These are phyloP conservation scores for Diaporthe citriasiana DNA, from an alignment of 2,329 filamentous ascomycete genomes.

Conservation along the genomic window DNA sequence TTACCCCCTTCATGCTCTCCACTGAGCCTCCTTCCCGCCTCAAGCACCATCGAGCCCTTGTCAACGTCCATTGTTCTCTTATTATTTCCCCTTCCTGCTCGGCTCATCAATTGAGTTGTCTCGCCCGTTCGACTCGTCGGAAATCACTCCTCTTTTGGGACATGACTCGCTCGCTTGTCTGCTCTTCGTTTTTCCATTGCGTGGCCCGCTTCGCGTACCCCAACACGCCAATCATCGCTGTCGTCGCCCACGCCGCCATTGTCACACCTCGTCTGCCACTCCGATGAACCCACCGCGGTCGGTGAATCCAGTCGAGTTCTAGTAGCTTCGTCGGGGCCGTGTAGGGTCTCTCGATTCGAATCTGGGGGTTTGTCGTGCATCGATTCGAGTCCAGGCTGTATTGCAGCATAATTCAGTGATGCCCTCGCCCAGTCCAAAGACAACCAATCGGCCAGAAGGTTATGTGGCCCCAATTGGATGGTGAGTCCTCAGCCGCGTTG, in stretches of 20 bases:
- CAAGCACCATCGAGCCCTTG: slow-evolving; percentile 15
- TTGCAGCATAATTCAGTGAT: slow-evolving; percentile 15
- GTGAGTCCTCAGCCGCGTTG: slow-evolving; percentile 33
- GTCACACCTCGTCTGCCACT: slow-evolving; percentile 24
- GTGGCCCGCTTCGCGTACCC: slow-evolving; percentile 22
- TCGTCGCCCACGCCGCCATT: slow-evolving; percentile 2
- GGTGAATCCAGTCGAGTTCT: slow-evolving; percentile 34
- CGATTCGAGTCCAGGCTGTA: not conserved
- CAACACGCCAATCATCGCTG: slow-evolving; percentile 18
- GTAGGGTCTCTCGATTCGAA: slow-evolving; percentile 12
- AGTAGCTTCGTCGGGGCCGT: slow-evolving; percentile 22
- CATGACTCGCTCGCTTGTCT: slow-evolving; percentile 35
- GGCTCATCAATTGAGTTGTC: slow-evolving; percentile 9
- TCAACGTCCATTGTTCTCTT: not conserved
- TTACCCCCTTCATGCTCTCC: slow-evolving; percentile 34
- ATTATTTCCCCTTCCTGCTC: slow-evolving; percentile 4
- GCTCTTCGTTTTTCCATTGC: slow-evolving; percentile 29
- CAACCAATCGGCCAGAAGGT: slow-evolving; percentile 36
- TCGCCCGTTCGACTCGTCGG: slow-evolving; percentile 28
- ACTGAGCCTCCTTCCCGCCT: slow-evolving; percentile 5
- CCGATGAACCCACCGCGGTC: slow-evolving; percentile 24
- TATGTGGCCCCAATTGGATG: slow-evolving; percentile 41
- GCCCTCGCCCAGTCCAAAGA: slow-evolving; percentile 32
- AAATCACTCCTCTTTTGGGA: slow-evolving; percentile 36
- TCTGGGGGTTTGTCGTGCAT: slow-evolving; percentile 19